phyloP scores from a whole-genome alignment of 805 yeast species.

The Metschnikowia hibisci region DNA sequence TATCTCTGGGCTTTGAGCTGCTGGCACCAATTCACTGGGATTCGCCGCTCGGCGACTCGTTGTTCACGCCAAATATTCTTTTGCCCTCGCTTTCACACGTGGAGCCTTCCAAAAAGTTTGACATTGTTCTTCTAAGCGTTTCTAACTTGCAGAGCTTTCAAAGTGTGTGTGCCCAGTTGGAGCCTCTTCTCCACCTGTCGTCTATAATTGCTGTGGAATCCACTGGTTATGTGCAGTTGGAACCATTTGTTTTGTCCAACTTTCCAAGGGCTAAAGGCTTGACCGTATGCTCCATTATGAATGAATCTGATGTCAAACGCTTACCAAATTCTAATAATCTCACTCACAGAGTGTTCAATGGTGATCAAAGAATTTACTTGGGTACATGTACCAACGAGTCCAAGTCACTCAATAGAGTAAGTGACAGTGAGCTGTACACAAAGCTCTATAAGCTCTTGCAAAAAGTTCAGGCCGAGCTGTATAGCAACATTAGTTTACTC shows the following conservation, averaged over 20 bases:
- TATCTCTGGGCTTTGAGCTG: constrained; percentile 28
- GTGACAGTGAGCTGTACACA: constrained; percentile 12
- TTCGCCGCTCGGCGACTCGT: constrained; percentile 14
- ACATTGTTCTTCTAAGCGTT: constrained; percentile 34
- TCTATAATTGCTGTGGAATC: constrained; percentile 63
- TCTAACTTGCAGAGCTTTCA: constrained; percentile 40
- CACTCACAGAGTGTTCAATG: constrained; percentile 27
- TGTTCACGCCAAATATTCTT: constrained; percentile 18
- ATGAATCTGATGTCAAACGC: constrained; percentile 54
- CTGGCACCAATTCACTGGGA: constrained; percentile 18
- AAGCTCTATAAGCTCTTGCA: constrained; percentile 30
- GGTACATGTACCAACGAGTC: constrained; percentile 23
- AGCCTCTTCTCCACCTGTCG: constrained; percentile 26
- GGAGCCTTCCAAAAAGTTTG: constrained; percentile 22
- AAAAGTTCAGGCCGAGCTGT: constrained; percentile 30
- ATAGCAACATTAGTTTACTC: constrained; percentile 42
- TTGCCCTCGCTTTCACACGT: constrained; percentile 16
- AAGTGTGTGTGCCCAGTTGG: constrained; percentile 21
- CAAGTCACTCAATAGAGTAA: constrained; percentile 11
- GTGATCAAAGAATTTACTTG: constrained; percentile 44
- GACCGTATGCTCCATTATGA: constrained; percentile 52
- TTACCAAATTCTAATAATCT: constrained; percentile 23
- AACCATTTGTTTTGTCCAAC: constrained; percentile 57
- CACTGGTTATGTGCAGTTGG: constrained; percentile 68
- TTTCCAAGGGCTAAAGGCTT: constrained; percentile 29